phyloP scores from a whole-genome alignment of 345 rosid genomes.

The Bruguiera parviflora region DNA sequence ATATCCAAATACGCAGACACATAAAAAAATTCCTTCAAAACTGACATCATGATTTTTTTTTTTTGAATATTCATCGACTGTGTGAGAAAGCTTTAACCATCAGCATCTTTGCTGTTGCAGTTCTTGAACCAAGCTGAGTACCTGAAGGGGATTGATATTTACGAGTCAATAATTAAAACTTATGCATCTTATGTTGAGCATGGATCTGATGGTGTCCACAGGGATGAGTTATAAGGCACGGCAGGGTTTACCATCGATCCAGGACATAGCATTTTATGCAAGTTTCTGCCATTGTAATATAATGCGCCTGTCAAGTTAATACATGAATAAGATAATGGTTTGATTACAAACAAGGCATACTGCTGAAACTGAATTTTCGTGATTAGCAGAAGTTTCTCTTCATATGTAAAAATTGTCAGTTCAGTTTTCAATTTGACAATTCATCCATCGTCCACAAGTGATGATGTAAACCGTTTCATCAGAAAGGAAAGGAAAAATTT shows the following conservation, averaged over 20 bases:
- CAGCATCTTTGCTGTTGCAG: conserved; percentile 37
- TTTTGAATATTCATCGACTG: too few relatives aligned
- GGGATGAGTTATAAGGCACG: conserved; percentile 60
- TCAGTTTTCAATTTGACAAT: too few relatives aligned
- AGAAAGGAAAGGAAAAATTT: too few relatives aligned
- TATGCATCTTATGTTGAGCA: conserved; percentile 45
- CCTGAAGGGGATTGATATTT: conserved; percentile 74
- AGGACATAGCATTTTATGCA: too few relatives aligned
- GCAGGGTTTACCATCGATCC: background rate
- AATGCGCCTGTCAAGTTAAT: background rate
- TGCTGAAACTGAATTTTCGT: too few relatives aligned
- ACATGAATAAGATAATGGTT: background rate
- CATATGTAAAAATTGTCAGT: too few relatives aligned
- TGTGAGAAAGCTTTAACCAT: background rate
- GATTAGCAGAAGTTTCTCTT: too few relatives aligned
- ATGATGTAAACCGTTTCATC: too few relatives aligned
- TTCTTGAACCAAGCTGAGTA: conserved; percentile 74
- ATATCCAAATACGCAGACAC: too few relatives aligned
- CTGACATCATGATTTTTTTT: background rate
- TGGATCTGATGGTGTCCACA: conserved; percentile 30
- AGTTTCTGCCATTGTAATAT: background rate
- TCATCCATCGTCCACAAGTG: too few relatives aligned
- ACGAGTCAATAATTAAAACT: conserved; percentile 65
- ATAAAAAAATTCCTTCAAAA: background rate
- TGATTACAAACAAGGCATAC: background rate